Evolutionary conservation across 495 filamentous ascomycete species (phyloP).

Genomic region (Ascobolus immersus): DNA sequence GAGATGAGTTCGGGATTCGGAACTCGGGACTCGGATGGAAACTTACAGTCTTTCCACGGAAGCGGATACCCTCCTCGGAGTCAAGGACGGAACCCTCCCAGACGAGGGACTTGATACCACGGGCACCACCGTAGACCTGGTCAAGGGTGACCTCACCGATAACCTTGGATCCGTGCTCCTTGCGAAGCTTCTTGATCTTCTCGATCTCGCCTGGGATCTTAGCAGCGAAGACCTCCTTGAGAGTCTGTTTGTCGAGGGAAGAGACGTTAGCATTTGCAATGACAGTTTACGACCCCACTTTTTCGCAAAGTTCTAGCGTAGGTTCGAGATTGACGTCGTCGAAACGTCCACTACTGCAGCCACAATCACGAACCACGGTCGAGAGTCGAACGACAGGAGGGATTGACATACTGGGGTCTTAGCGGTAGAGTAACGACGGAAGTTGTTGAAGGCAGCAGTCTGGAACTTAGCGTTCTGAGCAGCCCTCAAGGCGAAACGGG

Average conservation of each 20-base stretch:
- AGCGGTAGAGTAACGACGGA: conserved; percentile 62
- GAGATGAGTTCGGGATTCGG: not conserved
- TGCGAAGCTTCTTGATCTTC: conserved; percentile 91
- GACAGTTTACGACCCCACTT: not conserved
- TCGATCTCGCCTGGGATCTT: conserved; percentile 86
- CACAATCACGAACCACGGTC: conserved; percentile 15
- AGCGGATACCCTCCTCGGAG: conserved; percentile 95
- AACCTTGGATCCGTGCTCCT: conserved; percentile 81
- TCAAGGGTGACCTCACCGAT: conserved; percentile 95
- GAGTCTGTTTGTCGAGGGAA: conserved; percentile 31
- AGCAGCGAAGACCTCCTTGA: conserved; percentile 97
- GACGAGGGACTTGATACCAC: conserved; percentile 92
- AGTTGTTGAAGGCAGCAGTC: conserved; percentile 48
- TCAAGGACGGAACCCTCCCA: conserved; percentile 99
- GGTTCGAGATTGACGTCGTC: conserved; percentile 14
- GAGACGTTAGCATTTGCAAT: conserved; percentile 2
- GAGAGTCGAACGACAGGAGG: conserved; percentile 10
- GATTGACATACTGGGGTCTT: conserved; percentile 49
- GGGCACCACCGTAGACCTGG: conserved; percentile 96
- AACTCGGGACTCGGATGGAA: no score
- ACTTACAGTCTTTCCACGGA: conserved; percentile 74
- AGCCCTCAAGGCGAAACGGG: conserved; percentile 46
- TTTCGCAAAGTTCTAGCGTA: no score
- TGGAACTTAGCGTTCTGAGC: conserved; percentile 41
- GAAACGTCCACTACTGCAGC: conserved; percentile 4